Evolutionary conservation across 192 early-diverging fungal species (phyloP), one percentile per base, ranked within the genome.

Genomic region (Podila horticola): DNA sequence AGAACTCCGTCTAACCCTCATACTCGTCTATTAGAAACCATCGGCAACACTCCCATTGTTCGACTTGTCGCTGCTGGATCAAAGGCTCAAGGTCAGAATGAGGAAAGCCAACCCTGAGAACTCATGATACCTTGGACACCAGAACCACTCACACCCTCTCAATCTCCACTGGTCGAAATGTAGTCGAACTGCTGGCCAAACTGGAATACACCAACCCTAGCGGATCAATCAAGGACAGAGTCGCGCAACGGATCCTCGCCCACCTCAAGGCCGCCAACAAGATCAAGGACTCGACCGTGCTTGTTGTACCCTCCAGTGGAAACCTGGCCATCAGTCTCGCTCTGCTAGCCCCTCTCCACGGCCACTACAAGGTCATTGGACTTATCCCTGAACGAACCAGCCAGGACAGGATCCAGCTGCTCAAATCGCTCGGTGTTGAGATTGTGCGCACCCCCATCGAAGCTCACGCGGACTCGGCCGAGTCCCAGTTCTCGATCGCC

Each of bases 361-460:
- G 82, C 2, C 84, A 88, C 17, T 85, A 82, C 55, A 84, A 84
- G 38, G 84, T 91, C 6, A 88, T 89, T 20, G 83, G 83, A 24
- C 74, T 94, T 22, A 62, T 93, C 15, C 93, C 94, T 1, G 94
- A 95, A 74, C 88, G 93, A 61, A 94, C 91, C 1, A 88, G 88
- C n/a, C 67, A 79, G 20, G 93, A 93, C 75, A 89, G 91, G 41
- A 89, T 93, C 50, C 82, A 84, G 17, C 61, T 93, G 29, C 83
- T 93, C 24, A 93, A 94, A 68, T 85, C 91, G 0, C 62, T 91
- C 0, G 91, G 90, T 1, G 88, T 91, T 0, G 92, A 93, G 63
- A 93, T 94, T 63, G 84, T 94, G 22, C 88, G 93, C 22, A 87
- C 91, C 2, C 88, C 90, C 5, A 92, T 90, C 64, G 91, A 92